Percentiles rank a stretch among this genome's conserved stretches.
Evolutionary conservation across 2,329 filamentous ascomycete species (phyloP).

Genomic region (Shiraia sp.): DNA sequence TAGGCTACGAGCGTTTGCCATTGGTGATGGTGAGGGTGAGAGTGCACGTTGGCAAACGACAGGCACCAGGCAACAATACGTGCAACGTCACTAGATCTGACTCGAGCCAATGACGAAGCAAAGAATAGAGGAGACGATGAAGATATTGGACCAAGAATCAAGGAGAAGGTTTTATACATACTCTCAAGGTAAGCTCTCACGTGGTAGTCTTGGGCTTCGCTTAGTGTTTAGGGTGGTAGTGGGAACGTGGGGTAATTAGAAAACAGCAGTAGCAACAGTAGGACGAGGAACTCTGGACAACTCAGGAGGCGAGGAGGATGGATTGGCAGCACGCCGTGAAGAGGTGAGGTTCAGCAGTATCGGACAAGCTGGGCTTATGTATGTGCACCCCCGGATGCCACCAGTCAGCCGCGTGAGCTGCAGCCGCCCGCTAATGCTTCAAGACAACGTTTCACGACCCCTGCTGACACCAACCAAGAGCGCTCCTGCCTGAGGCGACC

Average conservation of each 20-base stretch:
- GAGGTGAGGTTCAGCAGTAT: slow-evolving; percentile 21
- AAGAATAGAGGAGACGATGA: too few relatives aligned
- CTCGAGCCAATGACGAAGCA: too few relatives aligned
- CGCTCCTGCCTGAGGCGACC: slow-evolving; percentile 24
- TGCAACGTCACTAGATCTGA: too few relatives aligned
- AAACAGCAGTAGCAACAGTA: background rate
- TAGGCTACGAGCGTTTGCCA: slow-evolving; percentile 2
- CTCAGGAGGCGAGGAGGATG: slow-evolving; percentile 6
- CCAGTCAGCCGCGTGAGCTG: slow-evolving; percentile 32
- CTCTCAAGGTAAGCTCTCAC: background rate
- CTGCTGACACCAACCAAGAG: slow-evolving; percentile 35
- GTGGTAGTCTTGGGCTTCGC: background rate
- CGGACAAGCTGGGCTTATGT: slow-evolving; percentile 28
- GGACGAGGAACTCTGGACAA: slow-evolving; percentile 8
- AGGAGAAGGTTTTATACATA: background rate
- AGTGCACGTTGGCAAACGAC: slow-evolving; percentile 4
- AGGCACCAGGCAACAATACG: slow-evolving; percentile 3
- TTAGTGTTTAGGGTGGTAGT: background rate
- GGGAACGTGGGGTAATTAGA: background rate
- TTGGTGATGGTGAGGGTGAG: slow-evolving; percentile 21
- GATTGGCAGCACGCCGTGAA: slow-evolving; percentile 17
- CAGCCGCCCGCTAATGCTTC: slow-evolving; percentile 43
- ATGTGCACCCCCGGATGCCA: slow-evolving; percentile 9
- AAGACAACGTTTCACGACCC: slow-evolving; percentile 42
- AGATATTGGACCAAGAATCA: too few relatives aligned